These are phyloP conservation scores for Venturia nashicola DNA, from an alignment of 2,329 filamentous ascomycete genomes.

Conservation along the genomic window DNA sequence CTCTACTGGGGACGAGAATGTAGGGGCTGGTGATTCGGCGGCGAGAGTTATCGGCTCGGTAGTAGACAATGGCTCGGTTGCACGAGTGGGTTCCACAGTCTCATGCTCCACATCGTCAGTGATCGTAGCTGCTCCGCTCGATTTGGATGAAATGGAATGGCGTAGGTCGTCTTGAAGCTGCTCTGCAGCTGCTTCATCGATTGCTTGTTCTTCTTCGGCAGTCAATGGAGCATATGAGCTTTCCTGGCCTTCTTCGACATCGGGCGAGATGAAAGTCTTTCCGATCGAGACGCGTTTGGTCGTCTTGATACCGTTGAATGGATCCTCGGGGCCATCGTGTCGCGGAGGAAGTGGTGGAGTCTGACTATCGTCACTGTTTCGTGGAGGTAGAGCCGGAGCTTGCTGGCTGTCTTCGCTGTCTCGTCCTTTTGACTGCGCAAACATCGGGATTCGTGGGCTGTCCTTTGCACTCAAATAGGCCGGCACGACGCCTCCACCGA, in stretches of 20 bases:
- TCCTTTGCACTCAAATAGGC: constrained; percentile 26
- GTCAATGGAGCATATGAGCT: constrained; percentile 12
- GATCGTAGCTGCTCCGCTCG: constrained; percentile 18
- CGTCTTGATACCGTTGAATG: constrained; percentile 18
- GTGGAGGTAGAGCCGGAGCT: not conserved
- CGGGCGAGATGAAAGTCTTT: constrained; percentile 20
- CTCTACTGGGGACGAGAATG: not conserved
- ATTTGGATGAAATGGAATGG: constrained; percentile 1
- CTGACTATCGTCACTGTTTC: constrained; percentile 6
- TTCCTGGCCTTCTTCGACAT: constrained; percentile 11
- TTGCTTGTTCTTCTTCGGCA: constrained; percentile 23
- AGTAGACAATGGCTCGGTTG: not conserved
- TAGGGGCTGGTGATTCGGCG: not conserved
- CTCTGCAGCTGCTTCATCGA: constrained; percentile 18
- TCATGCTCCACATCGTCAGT: constrained; percentile 11
- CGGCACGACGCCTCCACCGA: constrained; percentile 84
- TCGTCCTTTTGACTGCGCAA: constrained; percentile 11
- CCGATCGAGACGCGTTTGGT: constrained; percentile 26
- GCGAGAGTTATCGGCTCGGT: constrained; percentile 7
- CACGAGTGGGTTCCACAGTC: not conserved
- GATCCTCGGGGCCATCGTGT: constrained; percentile 21
- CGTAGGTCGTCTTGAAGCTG: constrained; percentile 18
- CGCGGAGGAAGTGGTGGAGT: constrained; percentile 10
- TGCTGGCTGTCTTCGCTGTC: constrained; percentile 16
- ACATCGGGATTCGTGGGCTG: constrained; percentile 5